Conservation (phyloP, 2,329 filamentous ascomycete species). For the Monilinia aucupariae region DNA sequence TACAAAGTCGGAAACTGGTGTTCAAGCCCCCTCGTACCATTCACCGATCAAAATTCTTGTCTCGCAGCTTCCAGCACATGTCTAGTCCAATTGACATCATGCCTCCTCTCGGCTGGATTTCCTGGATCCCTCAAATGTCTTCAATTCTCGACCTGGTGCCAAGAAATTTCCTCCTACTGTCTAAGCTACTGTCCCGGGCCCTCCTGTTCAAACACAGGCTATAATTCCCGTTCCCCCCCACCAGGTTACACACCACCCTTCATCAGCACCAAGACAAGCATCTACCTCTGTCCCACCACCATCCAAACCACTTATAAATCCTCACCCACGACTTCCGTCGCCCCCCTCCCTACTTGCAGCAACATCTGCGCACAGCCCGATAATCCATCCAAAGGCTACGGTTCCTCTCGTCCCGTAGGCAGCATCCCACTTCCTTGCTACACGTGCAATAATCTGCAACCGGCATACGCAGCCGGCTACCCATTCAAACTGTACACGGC, state of each 20-base stretch:
- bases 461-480: conserved; percentile 39
- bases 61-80: conserved; percentile 38
- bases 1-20: conserved; percentile 53
- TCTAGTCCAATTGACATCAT: conserved; percentile 44
- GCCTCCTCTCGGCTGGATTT: conserved; percentile 48
- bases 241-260: conserved; percentile 38
- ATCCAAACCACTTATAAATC: conserved; percentile 33
- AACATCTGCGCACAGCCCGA: conserved; percentile 48
- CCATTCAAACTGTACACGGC: conserved; percentile 50
- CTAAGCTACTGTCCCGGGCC: conserved; percentile 35
- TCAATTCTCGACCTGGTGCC: conserved; percentile 47
- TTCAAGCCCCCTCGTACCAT: conserved; percentile 45
- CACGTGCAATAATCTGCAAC: conserved; percentile 48
- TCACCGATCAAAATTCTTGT: conserved; percentile 42
- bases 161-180: conserved; percentile 44
- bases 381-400: conserved; percentile 59
- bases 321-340: conserved; percentile 33
- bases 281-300: conserved; percentile 33
- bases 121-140: conserved; percentile 47
- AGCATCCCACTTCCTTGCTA: conserved; percentile 48
- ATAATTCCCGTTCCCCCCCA: conserved; percentile 41
- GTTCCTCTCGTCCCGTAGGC: conserved; percentile 54
- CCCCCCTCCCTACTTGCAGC: conserved; percentile 43
- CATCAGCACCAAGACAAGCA: conserved; percentile 37
- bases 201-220: conserved; percentile 42